Conservation (phyloP, 1,139 yeast genomes). For the Blastobotrys illinoisensis region DNA sequence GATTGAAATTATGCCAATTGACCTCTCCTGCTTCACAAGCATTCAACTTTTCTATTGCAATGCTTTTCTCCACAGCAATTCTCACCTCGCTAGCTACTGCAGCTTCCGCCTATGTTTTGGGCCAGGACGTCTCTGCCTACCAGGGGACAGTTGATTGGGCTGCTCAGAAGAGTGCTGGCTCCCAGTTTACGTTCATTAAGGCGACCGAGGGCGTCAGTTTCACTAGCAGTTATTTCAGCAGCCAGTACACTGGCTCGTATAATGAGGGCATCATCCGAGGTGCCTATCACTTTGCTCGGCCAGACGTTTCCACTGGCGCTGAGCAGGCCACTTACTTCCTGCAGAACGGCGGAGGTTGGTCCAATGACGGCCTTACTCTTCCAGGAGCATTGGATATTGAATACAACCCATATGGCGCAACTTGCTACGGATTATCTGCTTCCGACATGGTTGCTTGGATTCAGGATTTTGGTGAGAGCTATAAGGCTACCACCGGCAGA, state of each 20-base stretch:
- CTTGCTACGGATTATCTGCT: conserved; percentile 6
- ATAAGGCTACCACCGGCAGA: conserved; percentile 7
- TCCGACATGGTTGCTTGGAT: conserved; percentile 5
- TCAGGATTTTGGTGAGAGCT: conserved; percentile 8
- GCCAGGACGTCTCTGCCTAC: conserved; percentile 11
- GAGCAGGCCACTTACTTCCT: conserved; percentile 10
- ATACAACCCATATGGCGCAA: conserved; percentile 2
- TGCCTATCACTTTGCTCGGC: conserved; percentile 11
- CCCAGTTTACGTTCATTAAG: conserved; percentile 10
- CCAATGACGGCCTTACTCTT: conserved; percentile 9
- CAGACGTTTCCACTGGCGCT: conserved; percentile 4
- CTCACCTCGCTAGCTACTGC: conserved; percentile 2
- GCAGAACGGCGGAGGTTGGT: conserved; percentile 11
- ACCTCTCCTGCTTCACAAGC: background rate
- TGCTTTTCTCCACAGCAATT: conserved; percentile 1
- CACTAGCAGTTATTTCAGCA: conserved; percentile 3
- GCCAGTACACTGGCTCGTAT: conserved; percentile 7
- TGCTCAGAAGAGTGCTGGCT: conserved; percentile 10
- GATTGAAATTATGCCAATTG: background rate
- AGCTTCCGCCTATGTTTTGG: conserved; percentile 4
- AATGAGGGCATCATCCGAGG: conserved; percentile 10
- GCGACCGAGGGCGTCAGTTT: conserved; percentile 9
- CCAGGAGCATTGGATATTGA: conserved; percentile 12
- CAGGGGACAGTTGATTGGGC: conserved; percentile 10
- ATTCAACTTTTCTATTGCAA: conserved; percentile 1